A percentile compares a stretch with the other conserved stretches of the same genome.
These are phyloP conservation scores for Pisolithus microcarpus DNA, from an alignment of 768 basidiomycete species.

Conservation along the genomic window DNA sequence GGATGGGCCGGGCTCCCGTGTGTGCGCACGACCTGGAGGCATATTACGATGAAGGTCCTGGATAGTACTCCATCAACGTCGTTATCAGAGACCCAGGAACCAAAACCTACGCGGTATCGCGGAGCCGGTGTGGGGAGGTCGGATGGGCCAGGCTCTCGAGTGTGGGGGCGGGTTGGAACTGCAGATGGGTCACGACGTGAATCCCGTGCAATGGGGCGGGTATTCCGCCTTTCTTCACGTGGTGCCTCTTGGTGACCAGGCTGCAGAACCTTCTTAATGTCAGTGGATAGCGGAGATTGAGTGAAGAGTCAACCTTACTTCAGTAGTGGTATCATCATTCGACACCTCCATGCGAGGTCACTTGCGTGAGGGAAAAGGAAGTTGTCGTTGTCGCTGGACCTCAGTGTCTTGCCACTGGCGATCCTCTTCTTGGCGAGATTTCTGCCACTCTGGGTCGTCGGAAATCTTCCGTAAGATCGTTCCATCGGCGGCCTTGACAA, in stretches of 20 bases:
- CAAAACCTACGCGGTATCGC: too few species aligned
- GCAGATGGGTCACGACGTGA: background rate
- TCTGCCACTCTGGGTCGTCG: background rate
- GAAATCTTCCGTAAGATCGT: background rate
- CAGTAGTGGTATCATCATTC: background rate
- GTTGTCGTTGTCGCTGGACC: background rate
- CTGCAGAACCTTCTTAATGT: background rate
- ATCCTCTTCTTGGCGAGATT: background rate
- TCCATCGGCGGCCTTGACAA: background rate
- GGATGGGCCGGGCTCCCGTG: too few species aligned
- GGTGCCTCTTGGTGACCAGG: background rate
- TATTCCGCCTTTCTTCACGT: background rate
- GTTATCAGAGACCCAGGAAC: too few species aligned
- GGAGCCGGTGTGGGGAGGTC: too few species aligned
- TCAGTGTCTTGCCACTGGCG: background rate
- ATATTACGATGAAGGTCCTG: too few species aligned
- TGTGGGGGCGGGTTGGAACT: background rate
- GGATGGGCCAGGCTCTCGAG: too few species aligned
- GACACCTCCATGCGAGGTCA: background rate
- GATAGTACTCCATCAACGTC: too few species aligned
- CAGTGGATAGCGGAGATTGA: background rate
- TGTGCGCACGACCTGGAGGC: too few species aligned
- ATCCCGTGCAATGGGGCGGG: background rate
- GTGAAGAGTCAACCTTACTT: background rate
- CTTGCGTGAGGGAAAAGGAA: background rate